Conservation (phyloP, 176 grass and related monocot genomes). For the Thinopyrum elongatum region DNA sequence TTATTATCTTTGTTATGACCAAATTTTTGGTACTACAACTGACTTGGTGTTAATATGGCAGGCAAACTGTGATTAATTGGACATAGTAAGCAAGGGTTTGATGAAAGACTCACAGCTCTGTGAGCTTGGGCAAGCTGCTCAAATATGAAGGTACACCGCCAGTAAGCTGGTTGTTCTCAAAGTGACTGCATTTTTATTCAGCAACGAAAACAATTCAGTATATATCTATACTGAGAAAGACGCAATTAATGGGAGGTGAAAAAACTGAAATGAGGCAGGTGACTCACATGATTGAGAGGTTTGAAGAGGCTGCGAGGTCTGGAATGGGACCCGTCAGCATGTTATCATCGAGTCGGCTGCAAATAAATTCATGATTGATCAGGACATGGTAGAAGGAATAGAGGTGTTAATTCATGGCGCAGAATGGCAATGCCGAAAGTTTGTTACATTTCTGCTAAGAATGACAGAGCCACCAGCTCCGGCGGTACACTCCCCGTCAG, state of each 20-base stretch:
- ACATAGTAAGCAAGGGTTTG: background rate
- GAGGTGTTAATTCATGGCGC: background rate
- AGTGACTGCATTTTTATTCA: slow-evolving; percentile 54
- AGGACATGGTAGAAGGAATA: background rate
- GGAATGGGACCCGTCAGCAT: slow-evolving; percentile 64
- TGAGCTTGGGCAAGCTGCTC: slow-evolving; percentile 57
- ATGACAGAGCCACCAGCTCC: slow-evolving; percentile 53
- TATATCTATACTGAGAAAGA: too few relatives aligned
- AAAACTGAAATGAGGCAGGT: background rate
- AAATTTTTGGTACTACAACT: background rate
- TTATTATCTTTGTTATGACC: slow-evolving; percentile 23
- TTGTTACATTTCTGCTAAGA: slow-evolving; percentile 74
- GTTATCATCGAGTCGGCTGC: slow-evolving; percentile 70
- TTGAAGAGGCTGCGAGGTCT: slow-evolving; percentile 55
- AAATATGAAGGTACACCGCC: slow-evolving; percentile 76
- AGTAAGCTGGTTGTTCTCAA: slow-evolving; percentile 86
- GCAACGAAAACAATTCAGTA: background rate
- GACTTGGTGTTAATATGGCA: background rate
- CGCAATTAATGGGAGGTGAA: background rate
- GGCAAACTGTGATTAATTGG: background rate
- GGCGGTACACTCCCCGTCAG: slow-evolving; percentile 63
- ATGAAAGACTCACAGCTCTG: slow-evolving; percentile 68
- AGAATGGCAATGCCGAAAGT: background rate
- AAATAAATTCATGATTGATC: slow-evolving; percentile 12
- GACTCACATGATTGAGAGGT: slow-evolving; percentile 71